Evolutionary conservation across 2,329 filamentous ascomycete species (phyloP), one percentile per base, ranked within the genome.

Genomic region (Gyromitra esculenta): DNA sequence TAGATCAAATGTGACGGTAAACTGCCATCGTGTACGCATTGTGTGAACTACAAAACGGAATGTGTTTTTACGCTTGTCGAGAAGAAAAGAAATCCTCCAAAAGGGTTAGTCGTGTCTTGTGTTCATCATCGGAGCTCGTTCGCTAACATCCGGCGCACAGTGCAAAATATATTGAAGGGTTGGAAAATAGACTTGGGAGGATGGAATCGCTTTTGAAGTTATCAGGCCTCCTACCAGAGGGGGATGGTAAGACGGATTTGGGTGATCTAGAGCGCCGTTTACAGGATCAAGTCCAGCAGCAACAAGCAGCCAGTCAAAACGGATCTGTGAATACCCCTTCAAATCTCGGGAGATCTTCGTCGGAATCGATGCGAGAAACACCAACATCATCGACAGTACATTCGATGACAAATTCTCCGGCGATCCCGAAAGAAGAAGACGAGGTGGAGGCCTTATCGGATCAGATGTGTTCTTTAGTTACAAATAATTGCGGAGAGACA

Each of bases 1-100:
- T 97, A 95, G 87, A 96, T 98, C 85, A 98, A 98, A 85, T 98
- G 95, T 84, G 96, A 98, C 83, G 95, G 96, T 80, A 97, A 96
- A 85, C 89, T 97, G 85, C 95, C 96, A 48, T 90, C 94, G 77
- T 99, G 96, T 84, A 94, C 93, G 6, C 96, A 98, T 84, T 99
- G 95, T 84, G 91, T 92, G 83, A 98, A 97, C 84, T 97, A 97
- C 87, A 97, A 97, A 87, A 97, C 94, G 4, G 94, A 97, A 81
- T 99, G 95, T 84, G 89, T 97, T 81, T 98, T 98, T 83, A 98
- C 96, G 0, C 94, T 97, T 83, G 94, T 98, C 48, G 96, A 99
- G 86, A 99, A 99, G 90, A 99, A 99, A 87, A 89, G 96, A 75
- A 96, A 92, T 83, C 95, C 96, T 68, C 96, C 95, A 0, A 99